Conservation (phyloP, 192 early-diverging fungal genomes). For the Geranomyces variabilis region DNA sequence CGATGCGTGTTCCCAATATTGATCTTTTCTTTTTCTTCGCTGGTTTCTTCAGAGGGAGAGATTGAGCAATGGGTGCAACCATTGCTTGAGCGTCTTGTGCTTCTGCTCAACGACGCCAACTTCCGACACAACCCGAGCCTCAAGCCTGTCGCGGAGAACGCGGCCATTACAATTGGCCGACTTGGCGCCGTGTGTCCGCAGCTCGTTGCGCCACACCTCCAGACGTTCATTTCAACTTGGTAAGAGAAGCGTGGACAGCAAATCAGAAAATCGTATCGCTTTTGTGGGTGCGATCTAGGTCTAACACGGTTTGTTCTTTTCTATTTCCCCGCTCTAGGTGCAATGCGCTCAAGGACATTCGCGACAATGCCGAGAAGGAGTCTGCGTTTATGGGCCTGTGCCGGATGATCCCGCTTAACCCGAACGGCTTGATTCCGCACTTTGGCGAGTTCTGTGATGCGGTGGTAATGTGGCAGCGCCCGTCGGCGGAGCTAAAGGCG, state of each 20-base stretch:
- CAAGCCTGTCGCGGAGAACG: conserved; percentile 80
- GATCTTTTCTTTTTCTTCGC: neutral
- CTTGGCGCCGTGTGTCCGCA: conserved; percentile 85
- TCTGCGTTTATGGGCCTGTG: conserved; percentile 96
- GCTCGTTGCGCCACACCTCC: conserved; percentile 83
- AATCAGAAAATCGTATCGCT: too few species aligned
- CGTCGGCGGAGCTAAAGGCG: conserved; percentile 37
- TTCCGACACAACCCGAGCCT: conserved; percentile 61
- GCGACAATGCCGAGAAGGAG: conserved; percentile 96
- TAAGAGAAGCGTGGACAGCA: conserved; percentile 51
- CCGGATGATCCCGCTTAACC: conserved; percentile 88
- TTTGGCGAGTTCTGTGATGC: conserved; percentile 48
- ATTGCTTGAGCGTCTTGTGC: conserved; percentile 83
- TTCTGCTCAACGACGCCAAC: conserved; percentile 69
- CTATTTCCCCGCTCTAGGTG: too few species aligned
- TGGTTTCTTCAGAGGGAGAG: conserved; percentile 55
- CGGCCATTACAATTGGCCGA: conserved; percentile 96
- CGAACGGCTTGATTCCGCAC: conserved; percentile 58
- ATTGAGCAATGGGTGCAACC: conserved; percentile 81
- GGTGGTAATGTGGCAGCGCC: conserved; percentile 33
- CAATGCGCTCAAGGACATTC: conserved; percentile 72
- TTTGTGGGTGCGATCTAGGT: too few species aligned
- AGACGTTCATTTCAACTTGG: conserved; percentile 83
- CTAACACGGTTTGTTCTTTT: too few species aligned
- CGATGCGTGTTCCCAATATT: neutral